phyloP scores from a whole-genome alignment of 1,284 basidiomycete genomes.

The Moniliophthora roreri region DNA sequence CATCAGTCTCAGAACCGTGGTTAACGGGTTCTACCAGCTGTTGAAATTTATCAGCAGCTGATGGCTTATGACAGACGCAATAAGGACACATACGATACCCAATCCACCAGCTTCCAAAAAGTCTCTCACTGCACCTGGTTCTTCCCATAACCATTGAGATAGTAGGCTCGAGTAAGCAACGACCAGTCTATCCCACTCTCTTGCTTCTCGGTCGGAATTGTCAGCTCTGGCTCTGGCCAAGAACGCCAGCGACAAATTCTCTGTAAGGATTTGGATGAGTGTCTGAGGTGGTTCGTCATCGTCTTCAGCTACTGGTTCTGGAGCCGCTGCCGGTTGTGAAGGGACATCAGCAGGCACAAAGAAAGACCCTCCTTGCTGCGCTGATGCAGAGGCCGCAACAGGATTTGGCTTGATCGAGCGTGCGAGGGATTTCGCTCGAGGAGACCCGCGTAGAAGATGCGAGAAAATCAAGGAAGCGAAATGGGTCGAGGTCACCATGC shows the following conservation, averaged over 20 bases:
- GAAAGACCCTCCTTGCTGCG: conserved; percentile 51
- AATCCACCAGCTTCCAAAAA: conserved; percentile 91
- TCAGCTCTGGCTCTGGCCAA: conserved; percentile 68
- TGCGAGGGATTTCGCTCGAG: conserved; percentile 79
- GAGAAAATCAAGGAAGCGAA: conserved; percentile 70
- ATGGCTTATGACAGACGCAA: conserved; percentile 5
- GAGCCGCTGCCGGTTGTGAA: conserved; percentile 27
- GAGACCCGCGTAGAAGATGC: conserved; percentile 64
- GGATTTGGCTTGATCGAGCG: conserved; percentile 57
- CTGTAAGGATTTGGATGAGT: conserved; percentile 68
- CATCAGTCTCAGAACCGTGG: conserved; percentile 84
- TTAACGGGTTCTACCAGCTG: conserved; percentile 94
- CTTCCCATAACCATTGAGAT: conserved; percentile 96
- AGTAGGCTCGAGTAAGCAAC: conserved; percentile 85
- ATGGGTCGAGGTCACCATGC: conserved; percentile 60
- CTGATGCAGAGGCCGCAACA: conserved; percentile 27
- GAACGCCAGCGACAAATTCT: conserved; percentile 71
- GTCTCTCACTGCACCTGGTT: conserved; percentile 83
- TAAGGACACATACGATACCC: conserved; percentile 68
- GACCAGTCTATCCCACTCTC: conserved; percentile 90
- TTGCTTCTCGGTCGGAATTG: conserved; percentile 61
- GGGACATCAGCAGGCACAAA: conserved; percentile 74
- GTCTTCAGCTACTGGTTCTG: conserved; percentile 44
- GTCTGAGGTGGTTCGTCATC: conserved; percentile 68
- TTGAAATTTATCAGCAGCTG: background rate